phyloP scores from a whole-genome alignment of 768 basidiomycete species.

The Russula virescens region DNA sequence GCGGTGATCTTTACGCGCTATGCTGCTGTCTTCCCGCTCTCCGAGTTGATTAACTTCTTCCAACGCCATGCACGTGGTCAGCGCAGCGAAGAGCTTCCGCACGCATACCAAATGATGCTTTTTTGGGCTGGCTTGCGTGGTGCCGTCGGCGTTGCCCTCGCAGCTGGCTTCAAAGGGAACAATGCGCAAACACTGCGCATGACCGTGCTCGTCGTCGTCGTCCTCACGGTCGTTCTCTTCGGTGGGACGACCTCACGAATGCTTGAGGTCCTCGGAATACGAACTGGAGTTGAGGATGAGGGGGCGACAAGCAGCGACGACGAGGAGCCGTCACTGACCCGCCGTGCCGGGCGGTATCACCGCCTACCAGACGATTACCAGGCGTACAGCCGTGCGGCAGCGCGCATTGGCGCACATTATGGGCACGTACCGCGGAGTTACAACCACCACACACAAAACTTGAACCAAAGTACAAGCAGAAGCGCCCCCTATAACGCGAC shows the following conservation, averaged over 20 bases:
- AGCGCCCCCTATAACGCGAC: background rate
- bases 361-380: slow-evolving; percentile 25
- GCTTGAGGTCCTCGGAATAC: slow-evolving; percentile 94
- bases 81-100: slow-evolving; percentile 85
- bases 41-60: slow-evolving; percentile 92
- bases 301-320: slow-evolving; percentile 50
- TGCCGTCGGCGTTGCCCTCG: slow-evolving; percentile 95
- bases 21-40: slow-evolving; percentile 91
- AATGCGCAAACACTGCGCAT: slow-evolving; percentile 88
- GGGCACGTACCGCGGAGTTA: slow-evolving; percentile 37
- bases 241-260: slow-evolving; percentile 97
- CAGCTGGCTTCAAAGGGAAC: slow-evolving; percentile 90
- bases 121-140: slow-evolving; percentile 98
- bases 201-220: slow-evolving; percentile 93
- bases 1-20: slow-evolving; percentile 94
- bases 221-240: slow-evolving; percentile 89
- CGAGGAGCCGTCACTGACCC: slow-evolving; percentile 32
- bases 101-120: slow-evolving; percentile 99
- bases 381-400: slow-evolving; percentile 31
- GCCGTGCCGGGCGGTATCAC: slow-evolving; percentile 21
- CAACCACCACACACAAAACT: slow-evolving; percentile 52
- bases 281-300: slow-evolving; percentile 93
- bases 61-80: slow-evolving; percentile 79
- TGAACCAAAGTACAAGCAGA: background rate
- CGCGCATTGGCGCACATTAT: slow-evolving; percentile 57